phyloP scores from a whole-genome alignment of 306 rosid species.

The Sophora flavescens region DNA sequence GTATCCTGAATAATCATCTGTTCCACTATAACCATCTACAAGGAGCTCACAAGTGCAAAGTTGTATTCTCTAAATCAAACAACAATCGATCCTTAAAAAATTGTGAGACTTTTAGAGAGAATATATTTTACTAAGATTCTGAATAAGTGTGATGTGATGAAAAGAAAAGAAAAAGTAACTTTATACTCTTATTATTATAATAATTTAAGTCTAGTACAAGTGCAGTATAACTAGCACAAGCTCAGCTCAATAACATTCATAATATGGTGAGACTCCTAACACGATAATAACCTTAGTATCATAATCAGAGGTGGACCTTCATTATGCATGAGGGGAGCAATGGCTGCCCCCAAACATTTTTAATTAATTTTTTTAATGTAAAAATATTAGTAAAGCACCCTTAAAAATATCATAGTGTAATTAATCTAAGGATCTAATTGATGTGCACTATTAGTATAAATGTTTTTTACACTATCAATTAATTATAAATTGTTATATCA shows the following conservation, averaged over 20 bases:
- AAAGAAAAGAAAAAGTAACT: not conserved
- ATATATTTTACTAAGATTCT: not conserved
- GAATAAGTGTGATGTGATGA: not conserved
- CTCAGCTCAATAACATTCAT: not conserved
- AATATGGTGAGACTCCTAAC: not conserved
- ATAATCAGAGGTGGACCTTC: too few relatives aligned
- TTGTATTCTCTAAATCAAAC: not conserved
- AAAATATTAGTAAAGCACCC: too few relatives aligned
- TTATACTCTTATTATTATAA: not conserved
- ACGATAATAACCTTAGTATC: not conserved
- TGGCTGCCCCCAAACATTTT: too few relatives aligned
- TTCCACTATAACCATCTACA: not conserved
- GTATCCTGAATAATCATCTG: conserved; percentile 1
- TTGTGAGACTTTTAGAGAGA: not conserved
- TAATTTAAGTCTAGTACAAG: conserved; percentile 1
- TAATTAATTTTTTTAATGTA: too few relatives aligned
- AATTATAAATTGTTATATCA: too few relatives aligned
- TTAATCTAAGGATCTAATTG: too few relatives aligned
- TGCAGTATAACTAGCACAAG: not conserved
- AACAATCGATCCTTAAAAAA: not conserved
- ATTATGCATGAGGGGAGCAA: too few relatives aligned
- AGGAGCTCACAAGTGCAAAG: conserved; percentile 10
- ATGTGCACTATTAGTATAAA: too few relatives aligned
- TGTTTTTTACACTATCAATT: too few relatives aligned
- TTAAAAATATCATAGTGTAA: too few relatives aligned